These are phyloP conservation scores for Vitis amurensis DNA, from an alignment of 164 flowering plant species.

Conservation along the genomic window DNA sequence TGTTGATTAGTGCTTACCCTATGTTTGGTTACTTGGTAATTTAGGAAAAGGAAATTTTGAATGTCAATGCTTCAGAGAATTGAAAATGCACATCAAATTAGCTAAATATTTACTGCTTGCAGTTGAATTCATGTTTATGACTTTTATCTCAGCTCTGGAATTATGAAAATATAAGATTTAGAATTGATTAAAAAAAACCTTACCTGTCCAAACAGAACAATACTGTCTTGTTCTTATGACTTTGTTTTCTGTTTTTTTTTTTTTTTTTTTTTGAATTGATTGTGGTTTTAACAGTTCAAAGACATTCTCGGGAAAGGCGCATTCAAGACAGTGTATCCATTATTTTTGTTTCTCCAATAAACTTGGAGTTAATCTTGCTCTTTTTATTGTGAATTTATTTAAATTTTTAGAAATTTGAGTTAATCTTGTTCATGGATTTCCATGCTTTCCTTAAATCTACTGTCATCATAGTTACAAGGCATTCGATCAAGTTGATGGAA, in stretches of 20 bases:
- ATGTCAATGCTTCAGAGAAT: not conserved
- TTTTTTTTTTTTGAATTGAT: not conserved
- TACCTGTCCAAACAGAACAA: not conserved
- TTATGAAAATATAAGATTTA: too few species aligned
- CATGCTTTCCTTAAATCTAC: conserved; percentile 12
- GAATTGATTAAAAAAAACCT: not conserved
- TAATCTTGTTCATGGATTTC: not conserved
- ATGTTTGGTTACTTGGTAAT: not conserved
- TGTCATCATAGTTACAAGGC: conserved; percentile 44
- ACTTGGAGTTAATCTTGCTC: not conserved
- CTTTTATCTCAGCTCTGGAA: too few species aligned
- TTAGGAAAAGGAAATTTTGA: not conserved
- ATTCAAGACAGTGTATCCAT: conserved; percentile 58
- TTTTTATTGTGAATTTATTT: not conserved
- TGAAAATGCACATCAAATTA: not conserved
- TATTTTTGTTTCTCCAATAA: not conserved
- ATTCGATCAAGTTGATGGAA: conserved; percentile 70
- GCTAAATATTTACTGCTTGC: not conserved
- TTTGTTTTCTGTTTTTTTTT: conserved; percentile 1
- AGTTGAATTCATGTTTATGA: too few species aligned
- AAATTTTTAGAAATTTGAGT: not conserved
- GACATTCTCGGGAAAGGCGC: conserved; percentile 71
- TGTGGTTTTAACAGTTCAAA: conserved; percentile 37
- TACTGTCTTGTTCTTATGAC: not conserved
- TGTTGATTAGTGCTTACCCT: not conserved